Evolutionary conservation across 108 stramenopile species (phyloP).

Genomic region (Conticribra weissflogii): DNA sequence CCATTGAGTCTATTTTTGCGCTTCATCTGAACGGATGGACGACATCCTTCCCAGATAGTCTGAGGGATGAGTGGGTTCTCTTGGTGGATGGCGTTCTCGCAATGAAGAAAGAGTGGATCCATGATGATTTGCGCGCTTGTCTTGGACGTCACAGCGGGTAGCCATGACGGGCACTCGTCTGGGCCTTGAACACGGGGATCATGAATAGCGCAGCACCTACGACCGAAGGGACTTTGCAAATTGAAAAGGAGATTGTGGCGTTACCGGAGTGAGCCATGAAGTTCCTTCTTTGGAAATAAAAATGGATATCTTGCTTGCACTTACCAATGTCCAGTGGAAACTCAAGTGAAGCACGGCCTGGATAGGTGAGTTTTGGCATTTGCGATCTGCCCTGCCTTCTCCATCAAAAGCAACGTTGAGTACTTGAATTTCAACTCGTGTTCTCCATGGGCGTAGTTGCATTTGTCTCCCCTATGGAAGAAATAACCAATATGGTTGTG

Average conservation of each 20-base stretch:
- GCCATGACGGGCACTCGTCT: slow-evolving; percentile 25
- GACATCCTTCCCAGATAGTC: slow-evolving; percentile 47
- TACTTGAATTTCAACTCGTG: slow-evolving; percentile 36
- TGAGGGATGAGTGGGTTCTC: slow-evolving; percentile 40
- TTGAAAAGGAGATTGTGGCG: background rate
- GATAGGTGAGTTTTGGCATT: slow-evolving; percentile 32
- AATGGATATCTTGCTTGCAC: too few relatives aligned
- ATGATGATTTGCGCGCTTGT: slow-evolving; percentile 42
- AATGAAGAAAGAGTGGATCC: slow-evolving; percentile 19
- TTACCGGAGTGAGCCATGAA: background rate
- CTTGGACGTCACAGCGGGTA: slow-evolving; percentile 29
- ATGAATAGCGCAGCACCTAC: slow-evolving; percentile 35
- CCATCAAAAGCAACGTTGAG: slow-evolving; percentile 37
- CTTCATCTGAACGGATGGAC: slow-evolving; percentile 21
- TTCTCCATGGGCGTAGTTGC: slow-evolving; percentile 40
- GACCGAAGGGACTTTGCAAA: slow-evolving; percentile 30
- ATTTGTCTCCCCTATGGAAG: slow-evolving; percentile 34
- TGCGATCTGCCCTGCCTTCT: slow-evolving; percentile 32
- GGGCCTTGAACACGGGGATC: slow-evolving; percentile 37
- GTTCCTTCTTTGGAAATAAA: too few relatives aligned
- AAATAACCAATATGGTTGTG: too few relatives aligned
- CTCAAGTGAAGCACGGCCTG: slow-evolving; percentile 29
- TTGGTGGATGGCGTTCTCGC: slow-evolving; percentile 31
- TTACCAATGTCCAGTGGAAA: slow-evolving; percentile 34
- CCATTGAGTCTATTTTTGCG: background rate